A percentile compares a stretch with the other conserved stretches of the same genome.
phyloP scores from a whole-genome alignment of 108 stramenopile species.

The Cylindrotheca fusiformis region DNA sequence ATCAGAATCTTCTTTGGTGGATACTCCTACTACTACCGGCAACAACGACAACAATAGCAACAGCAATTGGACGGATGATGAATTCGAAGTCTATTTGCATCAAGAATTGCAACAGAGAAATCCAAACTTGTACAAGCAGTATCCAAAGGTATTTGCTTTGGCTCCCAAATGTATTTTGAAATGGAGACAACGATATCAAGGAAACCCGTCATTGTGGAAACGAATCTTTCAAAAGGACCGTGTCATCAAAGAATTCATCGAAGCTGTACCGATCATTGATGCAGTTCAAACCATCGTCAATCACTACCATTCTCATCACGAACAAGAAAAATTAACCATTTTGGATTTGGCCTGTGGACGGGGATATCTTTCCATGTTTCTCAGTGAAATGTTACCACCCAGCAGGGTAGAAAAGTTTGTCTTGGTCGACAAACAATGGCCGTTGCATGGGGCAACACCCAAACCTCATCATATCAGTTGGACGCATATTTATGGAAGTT shows the following conservation, averaged over 20 bases:
- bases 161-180: constrained; percentile 20
- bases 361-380: constrained; percentile 59
- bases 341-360: constrained; percentile 60
- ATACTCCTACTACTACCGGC: background rate
- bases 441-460: constrained; percentile 29
- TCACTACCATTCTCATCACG: background rate
- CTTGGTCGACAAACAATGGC: constrained; percentile 63
- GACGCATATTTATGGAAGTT: constrained; percentile 54
- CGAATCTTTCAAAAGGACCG: constrained; percentile 48
- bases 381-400: constrained; percentile 49
- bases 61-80: constrained; percentile 24
- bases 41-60: background rate
- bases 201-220: constrained; percentile 51
- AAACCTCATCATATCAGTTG: constrained; percentile 57
- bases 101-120: constrained; percentile 11
- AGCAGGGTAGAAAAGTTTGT: constrained; percentile 41
- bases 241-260: constrained; percentile 64
- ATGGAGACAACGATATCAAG: constrained; percentile 54
- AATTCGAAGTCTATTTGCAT: constrained; percentile 12
- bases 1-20: background rate
- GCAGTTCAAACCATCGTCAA: constrained; percentile 30
- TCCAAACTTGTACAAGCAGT: constrained; percentile 9
- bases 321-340: constrained; percentile 19
- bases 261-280: constrained; percentile 54
- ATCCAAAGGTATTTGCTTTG: constrained; percentile 10